phyloP scores from a whole-genome alignment of 2,329 filamentous ascomycete species.

The Xylaria sp. region DNA sequence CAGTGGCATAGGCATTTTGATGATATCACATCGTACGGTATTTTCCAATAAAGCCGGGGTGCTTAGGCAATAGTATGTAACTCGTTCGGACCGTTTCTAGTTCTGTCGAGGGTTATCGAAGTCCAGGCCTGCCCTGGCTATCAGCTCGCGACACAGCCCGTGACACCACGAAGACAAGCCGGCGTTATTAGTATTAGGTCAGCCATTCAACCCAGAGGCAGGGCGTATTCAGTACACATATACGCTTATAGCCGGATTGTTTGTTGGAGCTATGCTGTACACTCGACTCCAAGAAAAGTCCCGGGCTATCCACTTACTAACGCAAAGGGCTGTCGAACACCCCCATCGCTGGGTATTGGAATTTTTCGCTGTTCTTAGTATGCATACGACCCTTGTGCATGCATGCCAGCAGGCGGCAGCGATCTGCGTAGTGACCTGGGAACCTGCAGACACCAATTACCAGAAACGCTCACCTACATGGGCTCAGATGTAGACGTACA shows the following conservation, averaged over 20 bases:
- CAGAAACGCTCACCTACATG: constrained; percentile 40
- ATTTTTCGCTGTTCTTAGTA: constrained; percentile 17
- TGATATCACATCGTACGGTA: constrained; percentile 14
- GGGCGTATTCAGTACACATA: background rate
- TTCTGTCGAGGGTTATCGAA: background rate
- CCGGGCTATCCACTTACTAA: constrained; percentile 19
- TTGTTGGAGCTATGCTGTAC: background rate
- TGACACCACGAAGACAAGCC: background rate
- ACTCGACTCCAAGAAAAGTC: background rate
- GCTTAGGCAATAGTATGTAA: constrained; percentile 5
- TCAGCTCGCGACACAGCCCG: background rate
- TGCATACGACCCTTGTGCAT: constrained; percentile 27
- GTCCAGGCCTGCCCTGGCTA: background rate
- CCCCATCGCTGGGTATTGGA: constrained; percentile 10
- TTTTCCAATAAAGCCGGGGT: constrained; percentile 15
- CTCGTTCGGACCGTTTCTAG: background rate
- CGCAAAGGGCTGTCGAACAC: constrained; percentile 3
- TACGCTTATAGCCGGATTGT: background rate
- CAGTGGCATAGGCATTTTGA: background rate
- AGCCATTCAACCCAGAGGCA: constrained; percentile 3
- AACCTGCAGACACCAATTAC: constrained; percentile 33
- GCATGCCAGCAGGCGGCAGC: constrained; percentile 28
- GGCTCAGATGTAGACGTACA: constrained; percentile 5
- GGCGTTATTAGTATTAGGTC: background rate
- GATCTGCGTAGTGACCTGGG: constrained; percentile 34